Conservation (phyloP, 2,329 filamentous ascomycete species). For the Westerdykella ornata region DNA sequence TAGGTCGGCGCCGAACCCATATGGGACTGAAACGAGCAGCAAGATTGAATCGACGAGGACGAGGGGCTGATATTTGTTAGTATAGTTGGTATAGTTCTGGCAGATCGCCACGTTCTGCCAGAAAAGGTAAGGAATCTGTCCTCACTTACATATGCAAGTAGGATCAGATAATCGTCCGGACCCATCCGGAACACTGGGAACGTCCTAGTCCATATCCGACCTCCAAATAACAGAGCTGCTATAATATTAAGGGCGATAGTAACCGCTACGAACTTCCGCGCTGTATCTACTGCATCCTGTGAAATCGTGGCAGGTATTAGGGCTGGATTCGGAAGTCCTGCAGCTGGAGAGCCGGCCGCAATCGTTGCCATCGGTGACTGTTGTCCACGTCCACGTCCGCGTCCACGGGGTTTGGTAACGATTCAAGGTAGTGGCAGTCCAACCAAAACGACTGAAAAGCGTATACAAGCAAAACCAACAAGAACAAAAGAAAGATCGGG, state of each 20-base stretch:
- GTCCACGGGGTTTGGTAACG: no score
- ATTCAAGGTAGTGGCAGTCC: no score
- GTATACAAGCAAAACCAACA: no score
- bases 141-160: constrained; percentile 4
- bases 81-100: neutral
- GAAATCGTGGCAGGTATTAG: constrained; percentile 3
- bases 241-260: constrained; percentile 6
- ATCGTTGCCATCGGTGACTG: no score
- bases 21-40: constrained; percentile 5
- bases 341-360: no score
- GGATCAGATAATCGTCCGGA: constrained; percentile 6
- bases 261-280: constrained; percentile 1
- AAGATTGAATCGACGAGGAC: constrained; percentile 5
- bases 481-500: no score
- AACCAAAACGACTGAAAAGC: no score
- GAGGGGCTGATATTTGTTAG: constrained; percentile 2
- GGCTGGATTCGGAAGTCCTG: constrained; percentile 1
- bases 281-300: neutral
- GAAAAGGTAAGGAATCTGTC: neutral
- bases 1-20: constrained; percentile 2
- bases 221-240: constrained; percentile 2
- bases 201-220: constrained; percentile 6
- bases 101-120: neutral
- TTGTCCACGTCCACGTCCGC: no score
- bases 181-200: constrained; percentile 4